phyloP scores from a whole-genome alignment of 2,329 filamentous ascomycete species.

The Thermochaetoides dissita region DNA sequence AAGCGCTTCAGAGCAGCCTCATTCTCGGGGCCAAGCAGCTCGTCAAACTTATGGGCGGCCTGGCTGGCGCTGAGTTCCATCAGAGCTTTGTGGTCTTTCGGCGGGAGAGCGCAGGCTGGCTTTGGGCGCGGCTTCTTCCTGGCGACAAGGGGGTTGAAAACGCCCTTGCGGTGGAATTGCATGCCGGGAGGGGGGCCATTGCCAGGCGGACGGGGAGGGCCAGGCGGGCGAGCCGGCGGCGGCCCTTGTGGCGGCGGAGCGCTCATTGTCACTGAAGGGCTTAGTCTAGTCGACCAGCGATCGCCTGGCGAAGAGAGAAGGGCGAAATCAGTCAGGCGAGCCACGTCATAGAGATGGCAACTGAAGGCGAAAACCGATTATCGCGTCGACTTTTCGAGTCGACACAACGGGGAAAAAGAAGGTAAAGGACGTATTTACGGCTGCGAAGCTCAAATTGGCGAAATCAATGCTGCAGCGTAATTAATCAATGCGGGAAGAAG shows the following conservation, averaged over 20 bases:
- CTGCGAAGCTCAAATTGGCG: no score
- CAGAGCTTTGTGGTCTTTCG: neutral
- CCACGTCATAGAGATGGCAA: conserved; percentile 5
- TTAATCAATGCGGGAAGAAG: no score
- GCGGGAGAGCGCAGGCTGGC: conserved; percentile 17
- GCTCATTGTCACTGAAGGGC: conserved; percentile 24
- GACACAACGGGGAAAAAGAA: no score
- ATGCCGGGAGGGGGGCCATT: conserved; percentile 2
- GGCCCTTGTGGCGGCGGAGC: conserved; percentile 24
- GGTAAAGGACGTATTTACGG: no score
- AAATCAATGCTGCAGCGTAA: no score
- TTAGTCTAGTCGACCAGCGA: no score
- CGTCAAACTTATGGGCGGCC: conserved; percentile 14
- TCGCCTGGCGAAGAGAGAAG: neutral
- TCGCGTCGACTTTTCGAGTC: no score
- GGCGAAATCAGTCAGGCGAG: conserved; percentile 1
- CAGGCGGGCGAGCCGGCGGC: conserved; percentile 14
- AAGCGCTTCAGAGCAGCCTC: conserved; percentile 10
- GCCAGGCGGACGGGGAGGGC: conserved; percentile 14
- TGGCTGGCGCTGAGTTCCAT: neutral
- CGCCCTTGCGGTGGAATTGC: conserved; percentile 28
- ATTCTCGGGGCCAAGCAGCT: conserved; percentile 14
- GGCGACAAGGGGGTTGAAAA: conserved; percentile 49
- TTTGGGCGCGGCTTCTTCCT: conserved; percentile 36
- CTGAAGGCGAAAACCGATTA: no score